Base-by-base conservation (phyloP, 371 early-diverging fungal genomes). In the Sporodiniella umbellata region DNA sequence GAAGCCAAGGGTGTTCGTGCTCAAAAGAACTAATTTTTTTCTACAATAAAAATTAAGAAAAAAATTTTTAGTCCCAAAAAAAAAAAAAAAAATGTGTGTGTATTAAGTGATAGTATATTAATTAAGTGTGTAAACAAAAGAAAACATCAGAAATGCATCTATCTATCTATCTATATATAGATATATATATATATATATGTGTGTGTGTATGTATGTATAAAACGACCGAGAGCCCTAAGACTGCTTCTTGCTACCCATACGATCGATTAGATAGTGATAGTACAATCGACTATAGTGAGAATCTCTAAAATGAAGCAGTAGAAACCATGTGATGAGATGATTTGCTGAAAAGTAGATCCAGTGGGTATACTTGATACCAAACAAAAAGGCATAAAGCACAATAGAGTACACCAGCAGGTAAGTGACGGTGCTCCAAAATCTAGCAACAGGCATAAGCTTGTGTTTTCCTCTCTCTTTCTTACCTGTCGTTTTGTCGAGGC, bases 351-450 rank as follows among this genome's bases (percentile, higher is more conserved):
- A 69, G 56, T 77, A 77, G 22, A 77, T 47, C 45, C 70, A 68
- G 45, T 77, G 72, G 2, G 78, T 73, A 42, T 71, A 77, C 48
- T 73, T 72, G 42, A 77, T 71, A 33, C 78, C 74, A 35, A 69
- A 77, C 19, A 77, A 43, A 39, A 73, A 69, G 14, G 70, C 70
- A 44, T 71, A 73, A 24, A 65, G 59, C 4, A 69, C 58, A 10
- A 68, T 60, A 31, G 45, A 51, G 25, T 66, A 68, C 54, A 77
- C 54, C 22, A 71, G 45, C 2, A 49, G 15, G 30, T 67, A 62
- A 17, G 78, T 73, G 0, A 51, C 46, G 47, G 58, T 54, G n/a
- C 53, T 53, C 62, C 59, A 64, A 21, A 58, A 51, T 23, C 74
- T 72, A 57, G n/a, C n/a, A 4, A 45, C 3, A 44, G 31, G 19